phyloP scores from a whole-genome alignment of 208 protist species.

The Trypanosoma scelopori region DNA sequence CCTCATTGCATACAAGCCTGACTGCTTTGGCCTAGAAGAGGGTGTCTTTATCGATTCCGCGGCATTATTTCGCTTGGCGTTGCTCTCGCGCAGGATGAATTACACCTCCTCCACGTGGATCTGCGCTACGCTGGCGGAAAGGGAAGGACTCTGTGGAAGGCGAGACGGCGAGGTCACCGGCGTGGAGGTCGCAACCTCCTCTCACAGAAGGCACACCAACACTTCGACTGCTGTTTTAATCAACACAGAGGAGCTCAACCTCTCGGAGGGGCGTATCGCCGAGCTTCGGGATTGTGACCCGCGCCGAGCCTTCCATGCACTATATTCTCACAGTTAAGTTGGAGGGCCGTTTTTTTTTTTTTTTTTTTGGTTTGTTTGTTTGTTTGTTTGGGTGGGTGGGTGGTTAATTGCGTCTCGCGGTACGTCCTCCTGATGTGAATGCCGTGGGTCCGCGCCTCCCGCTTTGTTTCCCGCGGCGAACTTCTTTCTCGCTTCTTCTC shows the following conservation, averaged over 20 bases:
- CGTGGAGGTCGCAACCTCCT: constrained; percentile 6
- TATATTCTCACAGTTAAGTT: constrained; percentile 8
- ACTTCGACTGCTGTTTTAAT: constrained; percentile 11
- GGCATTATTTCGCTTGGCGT: constrained; percentile 1
- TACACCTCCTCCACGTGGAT: constrained; percentile 25
- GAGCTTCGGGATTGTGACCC: background rate
- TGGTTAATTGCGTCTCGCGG: constrained; percentile 6
- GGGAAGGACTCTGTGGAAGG: background rate
- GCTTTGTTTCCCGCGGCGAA: background rate
- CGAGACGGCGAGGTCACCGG: constrained; percentile 2
- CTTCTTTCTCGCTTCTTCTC: background rate
- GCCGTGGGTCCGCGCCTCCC: background rate
- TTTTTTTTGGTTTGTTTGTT: constrained; percentile 17
- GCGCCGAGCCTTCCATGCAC: background rate
- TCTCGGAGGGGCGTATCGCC: constrained; percentile 12
- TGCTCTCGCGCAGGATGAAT: constrained; percentile 16
- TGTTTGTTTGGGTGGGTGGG: constrained; percentile 4
- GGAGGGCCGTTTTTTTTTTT: constrained; percentile 9
- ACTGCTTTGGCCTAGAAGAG: constrained; percentile 1
- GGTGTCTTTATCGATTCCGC: background rate
- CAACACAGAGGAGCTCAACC: constrained; percentile 20
- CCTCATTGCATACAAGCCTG: constrained; percentile 29
- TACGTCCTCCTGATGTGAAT: too few relatives aligned
- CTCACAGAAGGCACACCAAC: background rate
- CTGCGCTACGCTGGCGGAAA: background rate